Base-by-base conservation (phyloP, 176 grass and related monocot genomes). In the Oryza rufipogon region DNA sequence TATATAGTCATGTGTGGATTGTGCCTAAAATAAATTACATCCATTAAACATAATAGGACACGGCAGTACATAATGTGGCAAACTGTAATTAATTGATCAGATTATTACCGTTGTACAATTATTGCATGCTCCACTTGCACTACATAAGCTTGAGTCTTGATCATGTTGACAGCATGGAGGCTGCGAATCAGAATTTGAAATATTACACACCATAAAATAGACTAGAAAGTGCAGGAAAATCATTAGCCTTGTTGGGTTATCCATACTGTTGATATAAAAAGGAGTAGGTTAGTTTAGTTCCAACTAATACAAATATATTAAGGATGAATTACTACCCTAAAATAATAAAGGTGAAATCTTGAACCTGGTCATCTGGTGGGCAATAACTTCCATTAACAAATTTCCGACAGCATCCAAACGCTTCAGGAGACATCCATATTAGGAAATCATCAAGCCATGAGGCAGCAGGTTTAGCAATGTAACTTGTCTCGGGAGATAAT, bases 391-490 rank as follows among this genome's bases (percentile, higher is more conserved):
- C 91, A 92, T 91, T 88, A 71, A 92, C 71, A 69, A 91, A 94
- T 83, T 96, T 91, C 26, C 96, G 87, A 80, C 96, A 99, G 83
- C 96, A 99, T 69, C 96, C 94, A 80, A 99, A 99, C 83, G 96
- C 96, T 72, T 96, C 96, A 32, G 96, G 96, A 65, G 96, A 99
- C 81, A 99, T 84, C 96, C 96, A 99, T 84, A 92, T 85, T 41
- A 99, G 93, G 81, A 99, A 99, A 81, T 99, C 96, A 90, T 99
- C 96, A 85, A 99, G 93, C 96, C 96, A 99, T 81, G 96, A 99
- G 76, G 96, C 96, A 47, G 93, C 96, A 66, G 96, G 89, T 84
- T 99, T 96, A 71, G 96, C 91, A 75, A 99, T 96, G 75, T 95
- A 92, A 91, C 89, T 99, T 58, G 78, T 85, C 81, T 90, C 82